phyloP scores from a whole-genome alignment of 345 rosid species.

The Passiflora organensis region DNA sequence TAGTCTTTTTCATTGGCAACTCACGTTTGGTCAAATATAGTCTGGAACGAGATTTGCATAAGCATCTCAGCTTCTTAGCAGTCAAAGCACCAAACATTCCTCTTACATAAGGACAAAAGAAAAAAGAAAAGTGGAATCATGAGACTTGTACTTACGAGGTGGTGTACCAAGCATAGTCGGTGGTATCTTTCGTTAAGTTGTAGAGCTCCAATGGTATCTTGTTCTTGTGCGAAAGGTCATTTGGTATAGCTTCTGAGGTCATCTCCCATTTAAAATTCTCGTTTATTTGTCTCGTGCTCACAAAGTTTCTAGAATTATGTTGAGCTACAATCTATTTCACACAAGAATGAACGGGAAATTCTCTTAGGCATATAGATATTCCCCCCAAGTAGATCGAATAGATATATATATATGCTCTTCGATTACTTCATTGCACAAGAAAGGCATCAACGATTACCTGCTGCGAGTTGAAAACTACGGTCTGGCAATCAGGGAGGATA shows the following conservation, averaged over 20 bases:
- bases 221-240: slow-evolving; percentile 9
- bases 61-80: slow-evolving; percentile 1
- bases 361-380: too few relatives aligned
- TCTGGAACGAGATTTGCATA: slow-evolving; percentile 26
- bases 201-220: slow-evolving; percentile 50
- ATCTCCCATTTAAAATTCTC: slow-evolving; percentile 46
- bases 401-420: too few relatives aligned
- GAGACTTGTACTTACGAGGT: slow-evolving; percentile 36
- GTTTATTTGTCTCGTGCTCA: slow-evolving; percentile 43
- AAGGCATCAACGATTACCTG: slow-evolving; percentile 17
- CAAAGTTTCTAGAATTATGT: slow-evolving; percentile 59
- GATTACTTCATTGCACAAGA: too few relatives aligned
- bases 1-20: slow-evolving; percentile 37
- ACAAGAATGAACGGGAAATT: neutral
- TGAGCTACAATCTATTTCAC: slow-evolving; percentile 52
- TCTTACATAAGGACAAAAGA: neutral
- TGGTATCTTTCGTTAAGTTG: slow-evolving; percentile 48
- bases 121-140: neutral
- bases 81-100: neutral
- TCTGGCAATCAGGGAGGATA: slow-evolving; percentile 87
- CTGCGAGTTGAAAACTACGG: slow-evolving; percentile 55
- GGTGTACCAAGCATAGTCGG: slow-evolving; percentile 80
- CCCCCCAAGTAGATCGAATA: too few relatives aligned
- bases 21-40: slow-evolving; percentile 33
- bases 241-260: slow-evolving; percentile 42